Base-by-base conservation (phyloP, 371 early-diverging fungal species). In the Rhizopus microsporus region DNA sequence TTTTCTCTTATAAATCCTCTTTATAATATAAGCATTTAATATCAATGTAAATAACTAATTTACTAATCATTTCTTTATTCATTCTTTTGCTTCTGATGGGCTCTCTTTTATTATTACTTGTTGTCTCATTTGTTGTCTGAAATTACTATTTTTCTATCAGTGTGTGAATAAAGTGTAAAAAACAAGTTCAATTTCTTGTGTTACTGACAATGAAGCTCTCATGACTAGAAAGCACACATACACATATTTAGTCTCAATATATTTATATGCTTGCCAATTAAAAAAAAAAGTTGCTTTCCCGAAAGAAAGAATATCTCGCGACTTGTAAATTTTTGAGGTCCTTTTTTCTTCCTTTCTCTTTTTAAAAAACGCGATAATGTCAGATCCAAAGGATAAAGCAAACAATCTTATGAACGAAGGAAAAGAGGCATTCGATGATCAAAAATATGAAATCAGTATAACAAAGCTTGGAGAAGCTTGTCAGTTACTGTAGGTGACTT, bases 391-490 rank as follows among this genome's bases (percentile, higher is more conserved):
- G 43, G 37, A 31, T 8, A 54, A 46, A 32, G 67, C 67, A 2
- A 16, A 64, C 35, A 34, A 17, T 17, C 62, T 88, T 46, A 78
- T 86, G 15, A 85, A 88, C 33, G 73, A 73, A 15, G 90, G 90
- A 6, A 85, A 83, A 6, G 83, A 82, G 45, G 82, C 82, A 13
- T 86, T 82, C 34, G 80, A 71, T 32, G 50, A 45, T 5, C 42
- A 47, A 3, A 75, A 87, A 45, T 86, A 80, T 62, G 87, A 84
- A 50, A 57, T 62, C 5, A 85, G 90, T 30, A 82, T 88, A 9
- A 75, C 74, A 13, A 75, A 76, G 59, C 82, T 88, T 63, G 86
- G 86, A 7, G 78, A 87, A 47, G 88, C 88, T 10, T 84, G 88
- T n/a, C 77, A 82, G 34, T 59, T 88, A 52, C 74, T 88, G 88